These are phyloP conservation scores for Hymenoscyphus fructigenus DNA, from an alignment of 2,329 filamentous ascomycete genomes.

Conservation along the genomic window DNA sequence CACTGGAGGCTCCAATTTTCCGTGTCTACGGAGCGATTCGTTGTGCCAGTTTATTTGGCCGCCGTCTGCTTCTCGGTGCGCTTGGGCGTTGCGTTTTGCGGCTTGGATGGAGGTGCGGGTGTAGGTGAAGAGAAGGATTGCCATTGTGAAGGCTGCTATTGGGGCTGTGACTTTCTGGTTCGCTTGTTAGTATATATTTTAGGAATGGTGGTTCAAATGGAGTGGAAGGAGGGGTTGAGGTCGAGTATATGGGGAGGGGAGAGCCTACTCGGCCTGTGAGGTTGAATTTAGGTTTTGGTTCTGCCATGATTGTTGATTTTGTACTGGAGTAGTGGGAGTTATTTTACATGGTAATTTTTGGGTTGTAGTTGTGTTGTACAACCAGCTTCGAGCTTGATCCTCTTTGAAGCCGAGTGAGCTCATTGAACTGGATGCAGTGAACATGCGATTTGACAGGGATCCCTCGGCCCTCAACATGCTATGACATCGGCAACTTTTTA, in stretches of 20 bases:
- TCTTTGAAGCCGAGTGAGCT: background rate
- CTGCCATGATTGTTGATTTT: slow-evolving; percentile 2
- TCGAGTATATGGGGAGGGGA: background rate
- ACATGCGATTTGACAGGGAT: slow-evolving; percentile 1
- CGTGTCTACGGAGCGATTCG: slow-evolving; percentile 53
- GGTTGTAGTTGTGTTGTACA: background rate
- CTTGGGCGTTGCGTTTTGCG: slow-evolving; percentile 64
- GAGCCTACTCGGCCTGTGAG: slow-evolving; percentile 29
- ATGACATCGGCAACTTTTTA: slow-evolving; percentile 7
- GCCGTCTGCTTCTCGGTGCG: slow-evolving; percentile 56
- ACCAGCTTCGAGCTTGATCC: background rate
- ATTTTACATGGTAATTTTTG: background rate
- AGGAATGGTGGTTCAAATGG: background rate
- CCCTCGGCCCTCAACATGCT: background rate
- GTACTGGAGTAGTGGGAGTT: background rate
- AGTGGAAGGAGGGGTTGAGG: background rate
- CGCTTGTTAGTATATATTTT: background rate
- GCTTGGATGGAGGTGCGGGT: slow-evolving; percentile 63
- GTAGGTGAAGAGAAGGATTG: slow-evolving; percentile 55
- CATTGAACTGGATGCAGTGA: background rate
- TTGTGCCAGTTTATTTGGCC: slow-evolving; percentile 55
- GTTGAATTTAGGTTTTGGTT: slow-evolving; percentile 28
- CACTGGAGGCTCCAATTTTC: slow-evolving; percentile 43
- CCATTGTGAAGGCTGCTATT: slow-evolving; percentile 55
- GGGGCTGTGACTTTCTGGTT: slow-evolving; percentile 45